Evolutionary conservation across 2,329 filamentous ascomycete genomes (phyloP), one percentile per base, ranked within the genome.

Genomic region (Microdochium paspali): DNA sequence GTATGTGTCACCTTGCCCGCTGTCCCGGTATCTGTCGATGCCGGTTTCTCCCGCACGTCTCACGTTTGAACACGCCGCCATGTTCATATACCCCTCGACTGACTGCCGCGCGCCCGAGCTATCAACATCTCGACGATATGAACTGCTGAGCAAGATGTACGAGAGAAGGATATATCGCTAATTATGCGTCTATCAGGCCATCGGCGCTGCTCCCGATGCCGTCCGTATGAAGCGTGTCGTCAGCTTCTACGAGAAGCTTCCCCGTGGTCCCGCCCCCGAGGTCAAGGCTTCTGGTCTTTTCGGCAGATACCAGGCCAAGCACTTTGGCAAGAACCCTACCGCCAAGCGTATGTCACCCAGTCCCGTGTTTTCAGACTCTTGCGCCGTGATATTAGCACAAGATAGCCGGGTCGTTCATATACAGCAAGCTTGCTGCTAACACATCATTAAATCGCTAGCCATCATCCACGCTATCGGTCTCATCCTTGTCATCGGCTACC

Each of bases 231-330:
- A 95, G 70, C 87, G 90, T 63, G 90, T 98, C 61, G 91, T 97
- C 70, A 88, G 80, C 76, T 97, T 98, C 81, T 98, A 98, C 81
- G 89, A 94, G 77, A 94, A 91, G 73, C 89, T 98, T 51, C 93
- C 94, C 66, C 89, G 90, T 65, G 94, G 93, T 61, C 71, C 87
- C 59, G 90, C 90, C 63, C 90, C 93, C 62, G 83, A 89, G 70
- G 70, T 81, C 59, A 82, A 95, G 79, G 71, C 85, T 57, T 87
- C 82, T 64, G 91, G 93, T 60, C 74, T 95, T 52, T 72, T 95
- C 62, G 87, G 84, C 63, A 81, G 88, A 71, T 98, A 98, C 79
- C 87, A 93, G 70, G 80, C 79, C 59, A 82, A 80, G 70, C 90
- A 98, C 81, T 95, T 98, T 67, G 90, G 90, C 74, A 91, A 95